Evolutionary conservation across 2,329 filamentous ascomycete genomes (phyloP).

Genomic region (Arthrobotrys pseudoclavata): DNA sequence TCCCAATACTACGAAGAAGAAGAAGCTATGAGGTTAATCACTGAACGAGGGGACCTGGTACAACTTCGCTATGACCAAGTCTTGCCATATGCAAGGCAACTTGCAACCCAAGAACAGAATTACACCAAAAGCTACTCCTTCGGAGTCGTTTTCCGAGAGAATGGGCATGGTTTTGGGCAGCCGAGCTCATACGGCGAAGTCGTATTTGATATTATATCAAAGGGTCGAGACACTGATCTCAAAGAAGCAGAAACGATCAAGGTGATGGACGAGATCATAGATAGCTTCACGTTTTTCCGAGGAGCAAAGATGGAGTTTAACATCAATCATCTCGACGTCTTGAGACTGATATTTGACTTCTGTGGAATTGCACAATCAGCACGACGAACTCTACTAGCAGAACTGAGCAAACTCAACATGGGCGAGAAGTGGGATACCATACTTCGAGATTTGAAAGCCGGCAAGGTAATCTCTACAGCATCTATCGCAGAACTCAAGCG

Average conservation of each 20-base stretch:
- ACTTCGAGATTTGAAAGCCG: slow-evolving; percentile 78
- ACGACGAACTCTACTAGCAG: slow-evolving; percentile 30
- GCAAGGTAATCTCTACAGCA: slow-evolving; percentile 84
- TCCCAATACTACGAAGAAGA: slow-evolving; percentile 78
- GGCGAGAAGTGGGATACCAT: slow-evolving; percentile 55
- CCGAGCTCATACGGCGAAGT: slow-evolving; percentile 88
- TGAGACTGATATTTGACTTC: slow-evolving; percentile 66
- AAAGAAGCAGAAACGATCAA: slow-evolving; percentile 96
- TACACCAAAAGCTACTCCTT: slow-evolving; percentile 87
- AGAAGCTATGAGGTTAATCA: slow-evolving; percentile 83
- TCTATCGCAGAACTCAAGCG: slow-evolving; percentile 89
- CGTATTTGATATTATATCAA: slow-evolving; percentile 95
- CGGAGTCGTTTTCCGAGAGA: slow-evolving; percentile 83
- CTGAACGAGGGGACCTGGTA: slow-evolving; percentile 85
- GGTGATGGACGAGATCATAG: slow-evolving; percentile 90
- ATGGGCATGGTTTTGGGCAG: slow-evolving; percentile 78
- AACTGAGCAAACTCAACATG: slow-evolving; percentile 67
- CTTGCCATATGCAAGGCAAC: slow-evolving; percentile 84
- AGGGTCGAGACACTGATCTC: slow-evolving; percentile 82
- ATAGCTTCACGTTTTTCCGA: slow-evolving; percentile 81
- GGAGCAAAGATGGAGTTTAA: slow-evolving; percentile 86
- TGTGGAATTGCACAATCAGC: slow-evolving; percentile 45
- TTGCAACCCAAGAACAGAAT: slow-evolving; percentile 78
- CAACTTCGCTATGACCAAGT: slow-evolving; percentile 96
- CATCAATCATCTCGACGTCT: slow-evolving; percentile 86